Evolutionary conservation across 2,329 filamentous ascomycete species (phyloP), one percentile per base, ranked within the genome.

Genomic region (Calonectria pseudoturangicola): DNA sequence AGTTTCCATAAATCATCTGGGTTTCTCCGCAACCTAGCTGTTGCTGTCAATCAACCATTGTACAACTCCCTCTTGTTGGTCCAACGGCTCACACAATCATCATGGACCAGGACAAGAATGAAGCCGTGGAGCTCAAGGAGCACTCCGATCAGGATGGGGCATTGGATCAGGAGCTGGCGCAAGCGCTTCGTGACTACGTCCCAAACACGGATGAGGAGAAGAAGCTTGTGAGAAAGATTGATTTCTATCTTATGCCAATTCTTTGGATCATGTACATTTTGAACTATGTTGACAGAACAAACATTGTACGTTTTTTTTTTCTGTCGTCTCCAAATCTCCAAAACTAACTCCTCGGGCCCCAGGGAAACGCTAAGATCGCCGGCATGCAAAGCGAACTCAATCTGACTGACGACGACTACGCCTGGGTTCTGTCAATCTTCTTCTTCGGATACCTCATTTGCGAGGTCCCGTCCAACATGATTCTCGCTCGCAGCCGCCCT

Each of bases 401-500:
- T 1, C 41, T 72, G 21, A 28, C 63, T 21, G 63, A 66, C 16
- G 64, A 68, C 39, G 63, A 62, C 30, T 71, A 71, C 27, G 63
- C 69, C 1, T 66, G 63, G 56, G 56, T 63, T 7, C 56, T 71
- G 1, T 66, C 63, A 47, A 62, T 71, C 18, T 91, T 90, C 83
- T 90, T 90, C 77, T 84, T 88, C 68, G 84, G 82, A 33, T 89
- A 91, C 76, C 86, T 91, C 54, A 76, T 88, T 18, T 89, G 88
- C 75, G 88, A 90, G 75, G 84, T 89, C 0, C 89, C 88, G 0
- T 88, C 86, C 68, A 90, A 90, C 80, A 86, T 90, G 78, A 82
- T 89, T 25, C 83, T 91, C 27, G 83, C 85, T 39, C 85, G 84
- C 48, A 85, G 85, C 30, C 84, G 84, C 48, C 89, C 88, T 0